Evolutionary conservation across 2,329 filamentous ascomycete genomes (phyloP), one percentile per base, ranked within the genome.

Genomic region (Aureobasidium sp.): DNA sequence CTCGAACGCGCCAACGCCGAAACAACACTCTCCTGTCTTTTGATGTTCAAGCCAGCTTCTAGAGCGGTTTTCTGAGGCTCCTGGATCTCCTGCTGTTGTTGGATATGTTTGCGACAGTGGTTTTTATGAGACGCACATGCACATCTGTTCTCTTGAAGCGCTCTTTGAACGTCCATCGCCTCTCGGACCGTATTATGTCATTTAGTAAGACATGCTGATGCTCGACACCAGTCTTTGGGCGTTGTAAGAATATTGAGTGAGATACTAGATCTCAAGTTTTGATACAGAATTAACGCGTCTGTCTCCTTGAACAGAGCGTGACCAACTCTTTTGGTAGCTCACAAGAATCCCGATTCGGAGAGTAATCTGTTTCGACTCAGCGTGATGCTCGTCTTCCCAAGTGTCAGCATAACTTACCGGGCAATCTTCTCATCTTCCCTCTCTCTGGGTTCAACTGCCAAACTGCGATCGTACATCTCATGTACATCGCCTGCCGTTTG

Each of bases 401-500:
- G 10, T 10, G 29, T 44, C 10, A 56, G 4, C 44, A 63, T 60
- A 72, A 71, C 76, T 72, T 87, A 96, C 92, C 94, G 95, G 73
- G 96, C 93, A 81, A 99, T 97, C 83, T 97, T 97, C 79, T 99
- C 94, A 73, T 99, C 94, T 79, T 99, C 94, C 70, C 94, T 85
- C 79, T 99, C 94, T 70, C 94, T 85, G 66, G 94, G 94, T 75
- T 99, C 94, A 64, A 99, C 87, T 71, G 87, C 83, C 77, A 99
- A 80, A 78, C 91, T 96, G 82, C 92, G 92, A 76, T 97, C 92
- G 79, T 97, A 99, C 94, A 97, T 97, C 80, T 97, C 93, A 75
- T 97, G 92, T 66, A 99, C 94, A 74, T 97, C 93, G 58, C 91
- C 90, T 4, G 94, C 93, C 34, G 88, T 88, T 77, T 95, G 89